Evolutionary conservation across 371 early-diverging fungal genomes (phyloP), one percentile per base, ranked within the genome.

Genomic region (Actinomucor elegans): DNA sequence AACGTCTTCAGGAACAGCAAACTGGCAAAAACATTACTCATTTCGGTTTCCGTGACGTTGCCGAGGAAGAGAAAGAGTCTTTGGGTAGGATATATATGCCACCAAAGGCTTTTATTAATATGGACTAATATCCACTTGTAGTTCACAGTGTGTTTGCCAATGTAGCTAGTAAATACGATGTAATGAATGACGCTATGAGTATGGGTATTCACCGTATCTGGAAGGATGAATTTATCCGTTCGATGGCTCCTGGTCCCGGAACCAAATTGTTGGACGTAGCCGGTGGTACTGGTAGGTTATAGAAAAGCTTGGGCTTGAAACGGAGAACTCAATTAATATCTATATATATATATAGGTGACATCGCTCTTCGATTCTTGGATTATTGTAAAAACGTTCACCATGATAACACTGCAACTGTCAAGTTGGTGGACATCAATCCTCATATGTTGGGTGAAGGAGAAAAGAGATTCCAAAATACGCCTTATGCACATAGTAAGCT

Each of bases 121-220:
- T 36, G 4, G 3, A 48, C n/a, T 48, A 12, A 3, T 32, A 21
- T 12, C 15, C 4, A n/a, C 20, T 15, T 17, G 10, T 60, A 83
- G 97, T 98, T 28, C 88, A 86, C 49, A 69, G 86, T 46, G 98
- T 98, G 12, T 98, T 97, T 68, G 80, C 88, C 17, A 93, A 83
- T 59, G 98, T 98, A 12, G 98, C 98, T 4, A 69, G 80, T 14
- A 92, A 88, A 37, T 98, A 98, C 73, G 98, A 98, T 66, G 63
- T 94, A 10, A 97, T 98, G 98, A 97, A 97, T 76, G 98, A 97
- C 52, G 87, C 90, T 12, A 97, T 97, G 98, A 90, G 90, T 66
- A 73, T 85, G 20, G 98, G 98, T 27, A 71, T 97, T 23, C 97
- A 97, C 65, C 84, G 97, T 48, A 67, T 94, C 31, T 97, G 98